A percentile compares a stretch with the other conserved stretches of the same genome.
Conservation (phyloP, 768 basidiomycete genomes). For the Trametes sanguinea region DNA sequence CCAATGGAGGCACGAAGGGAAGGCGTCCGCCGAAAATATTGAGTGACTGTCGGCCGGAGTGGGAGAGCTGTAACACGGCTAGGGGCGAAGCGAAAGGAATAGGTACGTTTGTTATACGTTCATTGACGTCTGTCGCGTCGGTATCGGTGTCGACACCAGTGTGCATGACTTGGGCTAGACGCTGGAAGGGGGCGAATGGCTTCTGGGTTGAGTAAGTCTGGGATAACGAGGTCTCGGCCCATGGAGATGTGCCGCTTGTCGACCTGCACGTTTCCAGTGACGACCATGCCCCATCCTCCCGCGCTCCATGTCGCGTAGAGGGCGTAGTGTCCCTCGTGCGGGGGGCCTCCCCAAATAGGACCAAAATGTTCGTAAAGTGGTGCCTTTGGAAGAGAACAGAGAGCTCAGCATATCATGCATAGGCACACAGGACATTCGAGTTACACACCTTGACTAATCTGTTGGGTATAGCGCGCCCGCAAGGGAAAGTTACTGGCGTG, state of each 20-base stretch:
- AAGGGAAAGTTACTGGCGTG: constrained; percentile 23
- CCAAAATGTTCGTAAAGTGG: constrained; percentile 89
- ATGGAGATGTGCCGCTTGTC: constrained; percentile 61
- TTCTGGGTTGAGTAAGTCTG: constrained; percentile 43
- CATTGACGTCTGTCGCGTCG: constrained; percentile 1
- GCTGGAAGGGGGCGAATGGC: constrained; percentile 54
- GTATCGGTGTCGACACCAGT: not conserved
- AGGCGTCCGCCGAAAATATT: constrained; percentile 70
- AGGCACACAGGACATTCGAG: no score
- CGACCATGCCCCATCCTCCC: constrained; percentile 83
- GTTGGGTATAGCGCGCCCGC: constrained; percentile 38
- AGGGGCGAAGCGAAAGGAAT: constrained; percentile 35
- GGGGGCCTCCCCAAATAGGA: constrained; percentile 63
- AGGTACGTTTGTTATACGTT: not conserved
- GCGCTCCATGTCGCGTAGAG: constrained; percentile 78
- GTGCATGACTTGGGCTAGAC: constrained; percentile 54
- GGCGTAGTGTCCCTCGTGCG: constrained; percentile 60
- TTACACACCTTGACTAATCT: constrained; percentile 48
- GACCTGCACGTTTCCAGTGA: constrained; percentile 86
- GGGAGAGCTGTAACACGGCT: constrained; percentile 82
- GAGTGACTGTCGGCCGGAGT: constrained; percentile 80
- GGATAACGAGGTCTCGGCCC: constrained; percentile 72
- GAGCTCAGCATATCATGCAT: not conserved
- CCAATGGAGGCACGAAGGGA: constrained; percentile 61
- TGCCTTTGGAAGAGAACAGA: constrained; percentile 51